Conservation (phyloP, 495 filamentous ascomycete genomes). For the Paragyromitra xinjiangensis region DNA sequence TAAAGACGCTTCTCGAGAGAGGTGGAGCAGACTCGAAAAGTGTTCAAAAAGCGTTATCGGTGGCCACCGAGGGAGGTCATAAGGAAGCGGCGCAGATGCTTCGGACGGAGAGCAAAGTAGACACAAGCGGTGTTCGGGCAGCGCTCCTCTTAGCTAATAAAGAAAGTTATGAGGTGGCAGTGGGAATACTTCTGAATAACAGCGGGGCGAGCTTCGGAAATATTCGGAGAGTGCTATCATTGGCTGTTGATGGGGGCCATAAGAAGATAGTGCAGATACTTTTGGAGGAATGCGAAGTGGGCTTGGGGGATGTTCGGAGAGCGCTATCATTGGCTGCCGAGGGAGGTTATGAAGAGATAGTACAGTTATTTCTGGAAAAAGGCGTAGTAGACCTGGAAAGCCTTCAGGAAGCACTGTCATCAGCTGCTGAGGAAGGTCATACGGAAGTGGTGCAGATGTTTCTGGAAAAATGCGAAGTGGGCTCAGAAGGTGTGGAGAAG, state of each 20-base stretch:
- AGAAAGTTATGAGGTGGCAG: too few species aligned
- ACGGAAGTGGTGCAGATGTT: too few species aligned
- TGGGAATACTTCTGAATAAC: background rate
- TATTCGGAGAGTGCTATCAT: background rate
- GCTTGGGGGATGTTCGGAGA: background rate
- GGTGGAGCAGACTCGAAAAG: too few species aligned
- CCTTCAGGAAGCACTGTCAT: background rate
- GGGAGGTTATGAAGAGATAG: background rate
- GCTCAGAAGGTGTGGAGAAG: too few species aligned
- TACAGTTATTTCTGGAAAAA: background rate
- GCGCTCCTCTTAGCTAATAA: too few species aligned
- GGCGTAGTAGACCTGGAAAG: background rate
- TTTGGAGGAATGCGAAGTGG: background rate
- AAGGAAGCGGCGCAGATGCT: too few species aligned
- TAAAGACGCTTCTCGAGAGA: too few species aligned
- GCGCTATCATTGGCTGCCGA: background rate
- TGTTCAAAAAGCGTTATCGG: too few species aligned
- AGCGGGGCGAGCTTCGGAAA: background rate
- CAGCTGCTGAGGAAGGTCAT: background rate
- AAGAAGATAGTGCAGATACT: background rate
- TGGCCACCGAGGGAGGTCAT: too few species aligned
- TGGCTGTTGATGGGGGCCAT: background rate
- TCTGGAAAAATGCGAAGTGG: too few species aligned
- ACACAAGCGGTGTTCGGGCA: too few species aligned
- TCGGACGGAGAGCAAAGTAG: too few species aligned